Evolutionary conservation across 768 basidiomycete genomes (phyloP).

Genomic region (Boletus rubropictus): DNA sequence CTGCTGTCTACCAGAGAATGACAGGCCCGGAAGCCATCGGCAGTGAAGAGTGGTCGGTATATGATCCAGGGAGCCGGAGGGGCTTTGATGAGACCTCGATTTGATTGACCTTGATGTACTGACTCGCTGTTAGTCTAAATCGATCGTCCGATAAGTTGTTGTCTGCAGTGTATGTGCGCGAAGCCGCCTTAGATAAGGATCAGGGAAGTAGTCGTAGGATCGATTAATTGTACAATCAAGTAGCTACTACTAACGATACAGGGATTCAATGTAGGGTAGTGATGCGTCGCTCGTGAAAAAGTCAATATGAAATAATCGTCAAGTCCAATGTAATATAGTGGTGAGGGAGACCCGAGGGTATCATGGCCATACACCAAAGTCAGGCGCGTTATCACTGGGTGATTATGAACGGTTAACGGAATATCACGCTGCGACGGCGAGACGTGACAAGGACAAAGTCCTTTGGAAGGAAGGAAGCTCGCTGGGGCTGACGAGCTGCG

Average conservation of each 20-base stretch:
- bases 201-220: neutral
- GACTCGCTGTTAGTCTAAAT: neutral
- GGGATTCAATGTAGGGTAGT: slow-evolving; percentile 1
- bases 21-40: neutral
- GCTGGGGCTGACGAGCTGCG: slow-evolving; percentile 44
- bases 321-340: slow-evolving; percentile 4
- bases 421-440: slow-evolving; percentile 47
- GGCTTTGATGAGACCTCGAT: neutral
- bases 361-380: neutral
- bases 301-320: neutral
- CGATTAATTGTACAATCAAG: neutral
- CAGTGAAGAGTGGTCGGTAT: slow-evolving; percentile 1
- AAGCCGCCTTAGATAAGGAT: neutral
- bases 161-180: neutral
- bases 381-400: slow-evolving; percentile 15
- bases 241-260: slow-evolving; percentile 7
- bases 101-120: neutral
- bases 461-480: slow-evolving; percentile 48
- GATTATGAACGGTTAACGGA: slow-evolving; percentile 21
- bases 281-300: neutral
- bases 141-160: neutral
- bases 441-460: slow-evolving; percentile 60
- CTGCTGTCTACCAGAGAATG: slow-evolving; percentile 9
- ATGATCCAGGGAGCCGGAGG: neutral
- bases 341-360: slow-evolving; percentile 5